Conservation (phyloP, 2,329 filamentous ascomycete species). For the Botrytis medusae region DNA sequence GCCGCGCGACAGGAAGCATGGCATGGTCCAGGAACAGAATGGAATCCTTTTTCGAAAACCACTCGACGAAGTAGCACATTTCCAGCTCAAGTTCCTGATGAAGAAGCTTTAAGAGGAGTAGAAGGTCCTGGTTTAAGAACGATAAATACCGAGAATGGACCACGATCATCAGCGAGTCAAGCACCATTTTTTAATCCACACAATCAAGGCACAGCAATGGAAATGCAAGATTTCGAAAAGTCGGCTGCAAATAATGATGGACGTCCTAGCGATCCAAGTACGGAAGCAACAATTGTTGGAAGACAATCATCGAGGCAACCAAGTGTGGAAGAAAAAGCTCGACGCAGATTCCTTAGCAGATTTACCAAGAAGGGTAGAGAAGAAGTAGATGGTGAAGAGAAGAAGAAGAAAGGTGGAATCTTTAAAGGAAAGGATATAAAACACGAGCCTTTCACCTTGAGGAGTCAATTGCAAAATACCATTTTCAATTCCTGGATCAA, state of each 20-base stretch:
- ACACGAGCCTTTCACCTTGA: constrained; percentile 52
- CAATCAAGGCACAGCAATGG: constrained; percentile 18
- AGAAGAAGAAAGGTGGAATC: constrained; percentile 34
- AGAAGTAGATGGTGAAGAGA: constrained; percentile 27
- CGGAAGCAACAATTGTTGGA: constrained; percentile 25
- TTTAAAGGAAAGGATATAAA: constrained; percentile 44
- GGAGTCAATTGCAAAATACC: constrained; percentile 70
- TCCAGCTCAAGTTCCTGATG: constrained; percentile 17
- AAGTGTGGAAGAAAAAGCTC: constrained; percentile 30
- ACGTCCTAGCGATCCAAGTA: constrained; percentile 28
- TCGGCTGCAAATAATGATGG: constrained; percentile 4
- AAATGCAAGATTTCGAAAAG: constrained; percentile 25
- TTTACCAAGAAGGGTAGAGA: constrained; percentile 23
- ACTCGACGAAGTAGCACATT: constrained; percentile 27
- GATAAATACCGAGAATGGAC: constrained; percentile 31
- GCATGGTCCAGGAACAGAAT: constrained; percentile 32
- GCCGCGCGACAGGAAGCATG: constrained; percentile 39
- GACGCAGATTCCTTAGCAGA: constrained; percentile 28
- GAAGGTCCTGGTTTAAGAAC: constrained; percentile 23
- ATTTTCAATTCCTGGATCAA: constrained; percentile 87
- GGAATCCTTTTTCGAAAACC: constrained; percentile 37
- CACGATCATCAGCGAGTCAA: constrained; percentile 19
- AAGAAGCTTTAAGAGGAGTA: constrained; percentile 18
- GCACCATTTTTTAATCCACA: constrained; percentile 11
- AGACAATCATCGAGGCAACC: constrained; percentile 22